Percentiles rank a stretch among this genome's conserved stretches.
Evolutionary conservation across 2,329 filamentous ascomycete genomes (phyloP).

Genomic region (Bipolaris oryzae): DNA sequence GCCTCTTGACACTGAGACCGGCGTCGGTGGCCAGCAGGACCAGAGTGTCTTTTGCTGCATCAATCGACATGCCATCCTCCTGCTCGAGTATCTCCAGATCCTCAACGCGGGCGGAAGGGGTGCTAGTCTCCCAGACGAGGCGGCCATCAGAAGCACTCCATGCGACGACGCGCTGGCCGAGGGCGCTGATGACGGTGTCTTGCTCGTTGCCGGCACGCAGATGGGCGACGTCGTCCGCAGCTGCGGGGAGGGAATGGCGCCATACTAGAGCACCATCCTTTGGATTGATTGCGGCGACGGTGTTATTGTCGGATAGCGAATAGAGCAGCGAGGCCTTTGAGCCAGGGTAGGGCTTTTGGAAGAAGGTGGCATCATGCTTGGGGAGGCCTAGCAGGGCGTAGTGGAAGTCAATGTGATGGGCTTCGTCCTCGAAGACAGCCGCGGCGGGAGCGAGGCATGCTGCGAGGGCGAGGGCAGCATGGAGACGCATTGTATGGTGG

Average conservation of each 20-base stretch:
- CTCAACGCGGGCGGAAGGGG: slow-evolving; percentile 62
- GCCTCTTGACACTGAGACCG: slow-evolving; percentile 67
- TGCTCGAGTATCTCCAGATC: slow-evolving; percentile 80
- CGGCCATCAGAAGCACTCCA: slow-evolving; percentile 87
- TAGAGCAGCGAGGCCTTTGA: slow-evolving; percentile 91
- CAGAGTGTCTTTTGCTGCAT: slow-evolving; percentile 69
- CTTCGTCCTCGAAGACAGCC: slow-evolving; percentile 88
- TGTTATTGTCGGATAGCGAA: slow-evolving; percentile 81
- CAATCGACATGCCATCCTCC: slow-evolving; percentile 60
- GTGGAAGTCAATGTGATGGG: slow-evolving; percentile 91
- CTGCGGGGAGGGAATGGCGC: slow-evolving; percentile 74
- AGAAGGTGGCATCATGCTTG: slow-evolving; percentile 84
- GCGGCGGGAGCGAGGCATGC: slow-evolving; percentile 57
- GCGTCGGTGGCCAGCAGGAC: slow-evolving; percentile 67
- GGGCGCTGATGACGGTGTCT: slow-evolving; percentile 75
- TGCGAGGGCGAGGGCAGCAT: slow-evolving; percentile 45
- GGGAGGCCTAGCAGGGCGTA: slow-evolving; percentile 86
- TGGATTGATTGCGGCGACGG: slow-evolving; percentile 88
- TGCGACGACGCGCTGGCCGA: slow-evolving; percentile 71
- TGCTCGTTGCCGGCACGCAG: slow-evolving; percentile 79
- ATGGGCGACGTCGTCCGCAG: slow-evolving; percentile 46
- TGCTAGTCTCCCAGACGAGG: slow-evolving; percentile 73
- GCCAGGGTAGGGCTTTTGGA: slow-evolving; percentile 81
- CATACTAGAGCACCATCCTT: slow-evolving; percentile 83
- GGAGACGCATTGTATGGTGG: slow-evolving; percentile 45